A percentile compares a stretch with the other conserved stretches of the same genome.
Conservation (phyloP, 129 eudicot species). For the Pseudognaphalium luteoalbum region DNA sequence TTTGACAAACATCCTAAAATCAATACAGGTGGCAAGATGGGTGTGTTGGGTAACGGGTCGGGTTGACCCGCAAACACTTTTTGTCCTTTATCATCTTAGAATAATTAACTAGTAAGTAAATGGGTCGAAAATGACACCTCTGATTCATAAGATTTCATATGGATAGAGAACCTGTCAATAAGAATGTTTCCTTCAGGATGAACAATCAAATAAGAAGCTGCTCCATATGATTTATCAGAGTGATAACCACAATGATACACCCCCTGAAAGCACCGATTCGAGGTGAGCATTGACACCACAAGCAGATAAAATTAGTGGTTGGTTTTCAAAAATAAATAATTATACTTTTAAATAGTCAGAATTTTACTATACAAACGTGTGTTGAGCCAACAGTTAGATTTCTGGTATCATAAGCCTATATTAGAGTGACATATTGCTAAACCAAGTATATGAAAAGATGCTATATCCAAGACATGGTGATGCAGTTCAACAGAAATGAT, state of each 20-base stretch:
- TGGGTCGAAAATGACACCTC: neutral
- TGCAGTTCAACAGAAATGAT: slow-evolving; percentile 9
- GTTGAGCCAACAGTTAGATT: neutral
- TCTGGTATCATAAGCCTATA: neutral
- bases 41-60: neutral
- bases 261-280: slow-evolving; percentile 41
- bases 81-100: neutral
- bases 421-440: neutral
- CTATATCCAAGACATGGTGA: neutral
- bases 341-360: neutral
- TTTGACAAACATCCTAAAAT: neutral
- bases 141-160: neutral
- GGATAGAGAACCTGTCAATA: slow-evolving; percentile 57
- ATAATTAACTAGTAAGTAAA: too few species aligned
- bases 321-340: too few species aligned
- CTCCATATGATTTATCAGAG: slow-evolving; percentile 73
- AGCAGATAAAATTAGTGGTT: neutral
- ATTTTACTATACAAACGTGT: neutral
- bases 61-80: neutral
- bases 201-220: slow-evolving; percentile 68
- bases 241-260: slow-evolving; percentile 83
- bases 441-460: neutral
- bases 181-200: slow-evolving; percentile 76
- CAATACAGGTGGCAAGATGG: neutral
- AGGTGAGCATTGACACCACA: slow-evolving; percentile 13